A percentile compares a stretch with the other conserved stretches of the same genome.
Evolutionary conservation across 1,284 basidiomycete species (phyloP).

Genomic region (Boletus semigastroideus): DNA sequence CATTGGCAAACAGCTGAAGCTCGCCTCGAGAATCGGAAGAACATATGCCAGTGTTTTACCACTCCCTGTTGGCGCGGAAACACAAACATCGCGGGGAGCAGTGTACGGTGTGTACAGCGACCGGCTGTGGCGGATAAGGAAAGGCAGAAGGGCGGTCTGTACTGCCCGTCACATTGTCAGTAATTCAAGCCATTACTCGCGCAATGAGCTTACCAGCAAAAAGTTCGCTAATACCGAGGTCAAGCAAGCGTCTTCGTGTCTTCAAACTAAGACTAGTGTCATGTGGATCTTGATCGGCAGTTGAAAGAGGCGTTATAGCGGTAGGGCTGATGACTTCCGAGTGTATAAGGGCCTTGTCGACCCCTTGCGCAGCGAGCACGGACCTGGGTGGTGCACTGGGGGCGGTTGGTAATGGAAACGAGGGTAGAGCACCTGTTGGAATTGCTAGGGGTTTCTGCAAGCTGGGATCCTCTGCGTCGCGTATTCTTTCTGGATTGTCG

Average conservation of each 20-base stretch:
- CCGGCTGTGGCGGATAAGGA: constrained; percentile 55
- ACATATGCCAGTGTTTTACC: constrained; percentile 97
- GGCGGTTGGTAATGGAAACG: constrained; percentile 70
- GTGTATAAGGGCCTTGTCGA: constrained; percentile 71
- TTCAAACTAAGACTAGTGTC: constrained; percentile 57
- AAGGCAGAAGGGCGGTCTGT: constrained; percentile 80
- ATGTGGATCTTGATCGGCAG: constrained; percentile 38
- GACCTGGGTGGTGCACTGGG: constrained; percentile 60
- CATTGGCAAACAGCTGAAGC: constrained; percentile 12
- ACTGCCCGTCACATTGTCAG: constrained; percentile 46
- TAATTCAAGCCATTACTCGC: background rate
- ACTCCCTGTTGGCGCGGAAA: constrained; percentile 97
- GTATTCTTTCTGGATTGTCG: background rate
- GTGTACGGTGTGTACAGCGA: constrained; percentile 70
- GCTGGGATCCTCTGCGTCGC: background rate
- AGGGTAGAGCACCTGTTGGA: constrained; percentile 44
- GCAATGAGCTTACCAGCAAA: constrained; percentile 69
- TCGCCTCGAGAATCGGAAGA: constrained; percentile 87
- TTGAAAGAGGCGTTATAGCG: constrained; percentile 47
- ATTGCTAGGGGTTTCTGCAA: constrained; percentile 3
- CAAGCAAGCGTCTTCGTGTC: constrained; percentile 63
- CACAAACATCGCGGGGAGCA: constrained; percentile 82
- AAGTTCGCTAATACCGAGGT: constrained; percentile 77
- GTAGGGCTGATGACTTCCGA: constrained; percentile 72
- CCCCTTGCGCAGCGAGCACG: constrained; percentile 70